Evolutionary conservation across 1,284 basidiomycete species (phyloP), one percentile per base, ranked within the genome.

Genomic region (Heterobasidion annosum): DNA sequence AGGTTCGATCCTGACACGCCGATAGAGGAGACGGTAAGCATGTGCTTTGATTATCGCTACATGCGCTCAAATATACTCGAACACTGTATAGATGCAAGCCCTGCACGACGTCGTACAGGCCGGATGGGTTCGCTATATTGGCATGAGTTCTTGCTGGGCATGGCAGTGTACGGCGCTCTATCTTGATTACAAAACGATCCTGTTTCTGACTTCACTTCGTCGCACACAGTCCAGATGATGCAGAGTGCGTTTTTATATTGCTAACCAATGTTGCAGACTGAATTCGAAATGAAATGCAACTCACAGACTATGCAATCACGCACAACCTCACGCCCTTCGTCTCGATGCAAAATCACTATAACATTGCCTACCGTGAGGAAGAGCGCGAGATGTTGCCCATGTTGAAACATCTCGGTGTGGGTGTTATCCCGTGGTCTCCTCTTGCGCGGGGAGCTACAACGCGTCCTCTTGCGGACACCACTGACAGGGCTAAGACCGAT

Each of bases 291-390:
- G 25, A 10, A 2, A 7, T 34, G 67, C 59, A 64, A 25, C 25
- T 65, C 0, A 3, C 51, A 68, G 66, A 64, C 56, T 67, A 69
- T 47, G 66, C 64, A 4, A 64, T 67, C 56, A 56, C 50, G 10
- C 65, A 77, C 64, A 65, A 67, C 44, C 67, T 76, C 47, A 77
- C 75, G 15, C 73, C 71, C 1, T 78, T 77, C 67, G 74, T 78
- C 64, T 71, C 70, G 19, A 79, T 81, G 78, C 78, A 82, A 58
- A 75, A 77, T 63, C 75, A 70, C 53, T 67, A 73, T 60, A 66
- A 56, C 18, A 55, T 71, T 12, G 52, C 70, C 9, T 79, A 79
- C 57, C 68, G 77, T 52, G 76, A 79, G 60, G 75, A 77, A 58
- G 75, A 75, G 59, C 64, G 74, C 15, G 76, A 78, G 65, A 77